Evolutionary conservation across 2,329 filamentous ascomycete species (phyloP).

Genomic region (Aspergillus melleus): DNA sequence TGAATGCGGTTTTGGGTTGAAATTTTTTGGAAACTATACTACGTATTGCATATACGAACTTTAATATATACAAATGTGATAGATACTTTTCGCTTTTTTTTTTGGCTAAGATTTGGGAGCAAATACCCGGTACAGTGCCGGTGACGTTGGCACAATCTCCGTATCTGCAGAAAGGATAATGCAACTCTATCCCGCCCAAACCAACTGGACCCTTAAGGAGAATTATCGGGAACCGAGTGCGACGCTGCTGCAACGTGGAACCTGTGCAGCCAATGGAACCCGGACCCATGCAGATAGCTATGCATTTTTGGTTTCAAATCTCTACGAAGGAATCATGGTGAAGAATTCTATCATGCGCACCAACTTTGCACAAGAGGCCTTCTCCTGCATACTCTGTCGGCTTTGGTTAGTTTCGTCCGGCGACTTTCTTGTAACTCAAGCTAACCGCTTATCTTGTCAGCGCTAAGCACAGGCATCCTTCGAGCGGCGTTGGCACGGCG

Average conservation of each 20-base stretch:
- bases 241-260: no score
- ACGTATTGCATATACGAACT: not conserved
- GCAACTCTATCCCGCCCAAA: not conserved
- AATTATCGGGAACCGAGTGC: not conserved
- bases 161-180: not conserved
- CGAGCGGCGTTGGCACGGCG: not conserved
- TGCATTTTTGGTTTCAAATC: not conserved
- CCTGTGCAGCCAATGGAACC: not conserved
- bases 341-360: not conserved
- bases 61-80: not conserved
- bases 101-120: not conserved
- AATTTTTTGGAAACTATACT: not conserved
- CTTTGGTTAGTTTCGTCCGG: not conserved
- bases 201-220: not conserved
- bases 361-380: not conserved
- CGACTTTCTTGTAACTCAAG: not conserved
- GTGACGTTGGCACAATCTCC: not conserved
- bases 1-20: not conserved
- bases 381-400: not conserved
- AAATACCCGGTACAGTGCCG: not conserved
- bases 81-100: not conserved
- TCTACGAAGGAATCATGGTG: not conserved
- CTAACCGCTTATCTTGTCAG: not conserved
- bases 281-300: not conserved
- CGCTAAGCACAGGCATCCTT: not conserved